Percentiles rank a stretch among this genome's conserved stretches.
These are phyloP conservation scores for Raddia distichophylla DNA, from an alignment of 176 grass and related monocot genomes.

Conservation along the genomic window DNA sequence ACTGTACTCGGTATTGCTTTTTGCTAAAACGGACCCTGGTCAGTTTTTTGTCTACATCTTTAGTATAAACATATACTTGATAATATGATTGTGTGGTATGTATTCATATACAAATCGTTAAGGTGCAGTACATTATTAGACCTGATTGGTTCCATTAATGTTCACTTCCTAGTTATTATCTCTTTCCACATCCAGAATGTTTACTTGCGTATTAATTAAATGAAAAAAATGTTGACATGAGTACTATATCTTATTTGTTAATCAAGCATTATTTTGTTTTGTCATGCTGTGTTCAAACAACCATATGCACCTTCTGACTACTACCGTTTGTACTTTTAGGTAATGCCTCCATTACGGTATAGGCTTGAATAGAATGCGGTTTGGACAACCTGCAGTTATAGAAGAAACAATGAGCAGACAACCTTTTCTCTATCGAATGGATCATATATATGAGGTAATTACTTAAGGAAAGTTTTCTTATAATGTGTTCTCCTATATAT, in stretches of 20 bases:
- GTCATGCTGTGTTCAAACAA: constrained; percentile 16
- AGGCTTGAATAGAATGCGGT: constrained; percentile 97
- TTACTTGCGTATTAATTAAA: background rate
- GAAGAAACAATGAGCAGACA: constrained; percentile 88
- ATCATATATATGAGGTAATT: constrained; percentile 96
- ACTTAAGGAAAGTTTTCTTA: background rate
- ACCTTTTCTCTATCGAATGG: constrained; percentile 98
- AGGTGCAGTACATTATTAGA: too few species aligned
- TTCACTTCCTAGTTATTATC: background rate
- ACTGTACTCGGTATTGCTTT: too few species aligned
- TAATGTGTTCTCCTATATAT: constrained; percentile 1
- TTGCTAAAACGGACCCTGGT: too few species aligned
- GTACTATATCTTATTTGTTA: background rate
- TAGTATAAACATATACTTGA: too few species aligned
- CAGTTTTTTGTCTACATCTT: too few species aligned
- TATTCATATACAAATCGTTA: too few species aligned
- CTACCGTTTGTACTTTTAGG: constrained; percentile 60
- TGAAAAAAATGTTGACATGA: constrained; percentile 5
- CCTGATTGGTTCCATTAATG: too few species aligned
- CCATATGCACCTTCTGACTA: constrained; percentile 37
- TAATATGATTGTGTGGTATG: too few species aligned
- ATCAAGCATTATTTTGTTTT: background rate
- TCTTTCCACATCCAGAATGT: background rate
- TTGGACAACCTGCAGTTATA: constrained; percentile 88
- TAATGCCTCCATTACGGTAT: constrained; percentile 99